These are phyloP conservation scores for Hansenula anomala DNA, from an alignment of 1,139 yeast genomes.

Conservation along the genomic window DNA sequence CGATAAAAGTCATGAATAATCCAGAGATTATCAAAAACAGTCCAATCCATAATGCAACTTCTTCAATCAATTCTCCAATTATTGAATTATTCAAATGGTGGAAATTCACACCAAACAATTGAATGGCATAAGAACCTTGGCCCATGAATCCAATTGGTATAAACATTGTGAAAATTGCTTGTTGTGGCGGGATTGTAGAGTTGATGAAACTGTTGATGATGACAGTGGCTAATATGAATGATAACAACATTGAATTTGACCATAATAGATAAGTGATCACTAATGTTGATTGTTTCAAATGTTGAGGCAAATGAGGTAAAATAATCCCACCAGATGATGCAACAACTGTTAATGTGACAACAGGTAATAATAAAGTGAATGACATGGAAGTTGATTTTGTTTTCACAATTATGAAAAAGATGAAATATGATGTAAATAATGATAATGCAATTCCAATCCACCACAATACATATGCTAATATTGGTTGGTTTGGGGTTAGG, in stretches of 20 bases:
- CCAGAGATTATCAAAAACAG: slow-evolving; percentile 5
- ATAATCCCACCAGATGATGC: slow-evolving; percentile 63
- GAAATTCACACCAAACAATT: slow-evolving; percentile 49
- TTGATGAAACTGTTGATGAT: slow-evolving; percentile 55
- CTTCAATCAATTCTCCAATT: too few species aligned
- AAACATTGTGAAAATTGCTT: slow-evolving; percentile 46
- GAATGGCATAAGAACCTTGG: slow-evolving; percentile 71
- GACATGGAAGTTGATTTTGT: slow-evolving; percentile 53
- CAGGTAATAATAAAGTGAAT: slow-evolving; percentile 51
- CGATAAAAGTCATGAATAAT: not conserved
- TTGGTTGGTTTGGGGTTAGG: slow-evolving; percentile 27
- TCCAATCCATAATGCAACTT: not conserved
- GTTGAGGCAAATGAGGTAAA: slow-evolving; percentile 36
- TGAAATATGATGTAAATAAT: slow-evolving; percentile 52
- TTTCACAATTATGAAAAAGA: too few species aligned
- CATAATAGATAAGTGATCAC: slow-evolving; percentile 54
- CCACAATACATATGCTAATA: slow-evolving; percentile 58
- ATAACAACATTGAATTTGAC: slow-evolving; percentile 62
- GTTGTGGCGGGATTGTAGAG: slow-evolving; percentile 52
- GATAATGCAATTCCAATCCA: slow-evolving; percentile 56
- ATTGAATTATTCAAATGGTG: too few species aligned
- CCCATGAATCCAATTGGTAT: slow-evolving; percentile 71
- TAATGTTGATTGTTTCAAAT: slow-evolving; percentile 46
- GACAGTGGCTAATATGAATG: slow-evolving; percentile 51
- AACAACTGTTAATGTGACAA: slow-evolving; percentile 73